Conservation (phyloP, 108 stramenopile genomes). For the Aureococcus anophagefferens region DNA sequence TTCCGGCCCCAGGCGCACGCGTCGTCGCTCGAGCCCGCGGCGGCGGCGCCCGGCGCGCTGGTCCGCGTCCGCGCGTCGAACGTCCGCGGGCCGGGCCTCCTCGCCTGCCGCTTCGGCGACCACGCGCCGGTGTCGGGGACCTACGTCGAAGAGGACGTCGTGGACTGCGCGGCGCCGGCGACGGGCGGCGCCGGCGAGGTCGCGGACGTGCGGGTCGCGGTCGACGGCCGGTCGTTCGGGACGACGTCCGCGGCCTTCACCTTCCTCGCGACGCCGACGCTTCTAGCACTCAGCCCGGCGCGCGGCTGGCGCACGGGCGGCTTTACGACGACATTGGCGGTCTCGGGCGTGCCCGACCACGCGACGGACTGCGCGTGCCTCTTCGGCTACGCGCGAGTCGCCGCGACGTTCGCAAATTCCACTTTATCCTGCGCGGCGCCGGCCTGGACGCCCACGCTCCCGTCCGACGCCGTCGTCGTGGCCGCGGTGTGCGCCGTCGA, state of each 20-base stretch:
- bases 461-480: too few relatives aligned
- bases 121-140: not conserved
- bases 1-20: not conserved
- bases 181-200: not conserved
- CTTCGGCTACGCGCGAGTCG: too few relatives aligned
- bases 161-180: slow-evolving; percentile 2
- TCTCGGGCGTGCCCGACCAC: too few relatives aligned
- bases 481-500: too few relatives aligned
- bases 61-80: not conserved
- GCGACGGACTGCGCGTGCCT: too few relatives aligned
- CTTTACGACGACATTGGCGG: too few relatives aligned
- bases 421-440: too few relatives aligned
- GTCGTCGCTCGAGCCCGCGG: not conserved
- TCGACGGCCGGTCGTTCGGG: not conserved
- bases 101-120: slow-evolving; percentile 3
- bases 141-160: not conserved
- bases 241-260: not conserved
- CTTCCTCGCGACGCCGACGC: not conserved
- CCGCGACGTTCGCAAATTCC: too few relatives aligned
- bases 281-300: not conserved
- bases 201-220: slow-evolving; percentile 1
- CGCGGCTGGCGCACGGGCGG: not conserved
- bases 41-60: not conserved
- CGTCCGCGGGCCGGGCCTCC: not conserved
- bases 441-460: too few relatives aligned